Base-by-base conservation (phyloP, 805 yeast genomes). In the Naumovozyma dairenensis region DNA sequence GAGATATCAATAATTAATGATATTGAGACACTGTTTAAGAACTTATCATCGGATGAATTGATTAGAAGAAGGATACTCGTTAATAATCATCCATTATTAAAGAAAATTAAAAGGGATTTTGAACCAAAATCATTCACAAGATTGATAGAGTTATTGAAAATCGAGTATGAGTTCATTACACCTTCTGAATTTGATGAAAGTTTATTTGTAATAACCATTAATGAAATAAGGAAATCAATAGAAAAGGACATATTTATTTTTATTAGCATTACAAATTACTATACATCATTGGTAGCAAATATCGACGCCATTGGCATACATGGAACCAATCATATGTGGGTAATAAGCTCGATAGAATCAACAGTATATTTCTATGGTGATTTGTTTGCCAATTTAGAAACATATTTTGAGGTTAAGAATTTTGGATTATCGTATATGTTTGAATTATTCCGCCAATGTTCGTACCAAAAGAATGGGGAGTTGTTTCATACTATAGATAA, bases 211-310 rank as follows among this genome's bases (percentile, higher is more conserved):
- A 29, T 51, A 5, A 24, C 32, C 17, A 14, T 32, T 5, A 35
- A 35, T 2, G 51, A 49, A 17, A 35, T 52, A 4, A 7, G 19
- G 14, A 29, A 38, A 14, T 26, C 43, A 2, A 15, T 46, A 10
- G 39, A 42, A 0, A 19, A 21, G 2, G 60, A 56, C 31, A 42
- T 49, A 7, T 35, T 55, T 10, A 22, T 40, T 21, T 56, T 55
- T 31, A 44, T 53, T 5, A 43, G 46, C 29, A 32, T 50, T 6
- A 30, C 47, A 7, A 40, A 36, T 9, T 56, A 52, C 32, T 50
- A 47, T 24, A 42, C 41, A 4, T 27, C 32, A 1, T 21, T 48
- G 12, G 14, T 54, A 16, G 33, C 35, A 3, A 32, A 28, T 6
- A 21, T 37, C 4, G 35, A 33, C 24, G 28, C 16, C 7, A 14